Percentiles rank a stretch among this genome's conserved stretches.
These are phyloP conservation scores for Polyrhizophydium stewartii DNA, from an alignment of 371 early-diverging fungal genomes.

Conservation along the genomic window DNA sequence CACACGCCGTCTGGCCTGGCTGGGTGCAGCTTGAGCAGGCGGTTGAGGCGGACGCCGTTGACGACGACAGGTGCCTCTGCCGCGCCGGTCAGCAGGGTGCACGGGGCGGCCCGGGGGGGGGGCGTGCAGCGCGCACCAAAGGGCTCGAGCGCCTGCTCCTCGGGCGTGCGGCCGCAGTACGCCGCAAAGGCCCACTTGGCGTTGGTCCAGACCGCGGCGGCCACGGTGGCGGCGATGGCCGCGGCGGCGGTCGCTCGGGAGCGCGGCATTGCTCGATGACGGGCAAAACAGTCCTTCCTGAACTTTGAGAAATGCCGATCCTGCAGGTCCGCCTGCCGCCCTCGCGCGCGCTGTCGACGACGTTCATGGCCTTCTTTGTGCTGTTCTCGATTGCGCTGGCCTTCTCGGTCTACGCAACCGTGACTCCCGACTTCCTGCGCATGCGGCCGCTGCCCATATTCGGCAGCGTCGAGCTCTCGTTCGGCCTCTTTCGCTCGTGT, in stretches of 20 bases:
- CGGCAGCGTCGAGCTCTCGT: background rate
- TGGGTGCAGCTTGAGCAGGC: background rate
- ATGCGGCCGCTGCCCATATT: constrained; percentile 4
- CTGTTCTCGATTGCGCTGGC: constrained; percentile 6
- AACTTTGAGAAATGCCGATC: too few species aligned
- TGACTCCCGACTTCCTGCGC: constrained; percentile 12
- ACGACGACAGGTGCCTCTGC: background rate
- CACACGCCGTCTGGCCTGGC: background rate
- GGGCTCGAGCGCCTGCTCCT: background rate
- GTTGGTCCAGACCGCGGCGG: background rate
- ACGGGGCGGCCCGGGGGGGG: background rate
- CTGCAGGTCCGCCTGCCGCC: too few species aligned
- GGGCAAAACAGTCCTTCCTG: too few species aligned
- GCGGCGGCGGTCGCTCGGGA: too few species aligned
- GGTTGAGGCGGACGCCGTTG: background rate
- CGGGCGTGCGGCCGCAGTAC: background rate
- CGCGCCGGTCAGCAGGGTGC: background rate
- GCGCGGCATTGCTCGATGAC: too few species aligned
- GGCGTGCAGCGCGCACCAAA: background rate
- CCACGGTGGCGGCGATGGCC: too few species aligned
- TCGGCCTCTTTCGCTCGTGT: background rate
- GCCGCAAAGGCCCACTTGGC: background rate
- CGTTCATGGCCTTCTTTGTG: constrained; percentile 8
- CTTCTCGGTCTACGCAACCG: constrained; percentile 9
- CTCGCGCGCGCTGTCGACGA: too few species aligned